Base-by-base conservation (phyloP, 1,284 basidiomycete genomes). In the Pascua guehoae region DNA sequence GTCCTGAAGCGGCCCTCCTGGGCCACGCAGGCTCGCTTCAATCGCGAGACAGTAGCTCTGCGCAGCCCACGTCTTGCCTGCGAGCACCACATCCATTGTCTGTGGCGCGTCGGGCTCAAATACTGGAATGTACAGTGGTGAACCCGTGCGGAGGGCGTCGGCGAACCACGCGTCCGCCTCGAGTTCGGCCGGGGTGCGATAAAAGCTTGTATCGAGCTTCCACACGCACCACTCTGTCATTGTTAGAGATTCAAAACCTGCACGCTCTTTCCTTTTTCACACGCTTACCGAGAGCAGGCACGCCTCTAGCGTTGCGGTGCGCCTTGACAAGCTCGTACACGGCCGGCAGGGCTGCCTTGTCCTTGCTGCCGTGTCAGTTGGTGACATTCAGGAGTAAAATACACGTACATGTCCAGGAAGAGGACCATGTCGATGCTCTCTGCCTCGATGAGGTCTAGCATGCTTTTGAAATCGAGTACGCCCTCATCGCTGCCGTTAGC, bases 101-200 rank as follows among this genome's bases (percentile, higher is more conserved):
- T 16, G 5, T 12, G 15, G n/a, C 2, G 48, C 37, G 16, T 5
- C 10, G 3, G 50, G 50, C 50, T 51, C 50, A 32, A 44, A 51
- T 3, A 51, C 50, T 10, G 50, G 50, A 18, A 51, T 51, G 37
- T 51, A 51, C 9, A 12, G 10, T n/a, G 50, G 50, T 18, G 16
- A 12, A 16, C 50, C 32, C 8, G 32, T 37, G 8, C 15, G 14
- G 15, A 44, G 37, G 12, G 50, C 41, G 5, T 43, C 41, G 7
- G 16, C 12, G n/a, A 43, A 51, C 50, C 50, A 51, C 41, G 50
- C 11, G 15, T n/a, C 41, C 15, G 50, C 41, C 32, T 51, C 50
- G 50, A 51, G 50, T n/a, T 38, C 32, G 2, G 41, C 41, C 2
- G 50, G 41, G 16, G 41, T 44, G 36, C 41, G 32, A 36, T 44